Conservation (phyloP, 805 yeast species). For the Schwanniomyces occidentalis region DNA sequence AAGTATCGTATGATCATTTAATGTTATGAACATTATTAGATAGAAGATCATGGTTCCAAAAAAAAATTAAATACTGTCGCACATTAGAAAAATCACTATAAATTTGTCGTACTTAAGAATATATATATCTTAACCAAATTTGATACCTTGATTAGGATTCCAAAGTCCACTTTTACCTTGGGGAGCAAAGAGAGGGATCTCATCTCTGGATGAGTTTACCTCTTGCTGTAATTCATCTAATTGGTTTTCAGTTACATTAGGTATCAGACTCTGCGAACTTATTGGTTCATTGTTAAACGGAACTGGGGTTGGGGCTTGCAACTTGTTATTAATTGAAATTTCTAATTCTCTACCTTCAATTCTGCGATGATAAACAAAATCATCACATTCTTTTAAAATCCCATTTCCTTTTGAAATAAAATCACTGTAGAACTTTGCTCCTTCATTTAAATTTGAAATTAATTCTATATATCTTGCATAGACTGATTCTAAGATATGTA, state of each 20-base stretch:
- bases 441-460: constrained; percentile 61
- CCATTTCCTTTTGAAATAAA: constrained; percentile 48
- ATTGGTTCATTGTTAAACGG: too few relatives aligned
- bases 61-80: neutral
- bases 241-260: too few relatives aligned
- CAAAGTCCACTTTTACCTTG: constrained; percentile 8
- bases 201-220: too few relatives aligned
- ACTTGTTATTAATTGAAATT: constrained; percentile 6
- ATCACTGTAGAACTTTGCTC: constrained; percentile 67
- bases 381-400: constrained; percentile 50
- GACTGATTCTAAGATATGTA: constrained; percentile 53
- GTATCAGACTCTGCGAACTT: too few relatives aligned
- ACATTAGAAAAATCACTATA: too few relatives aligned
- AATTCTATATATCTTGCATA: constrained; percentile 56
- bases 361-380: constrained; percentile 51
- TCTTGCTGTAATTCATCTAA: too few relatives aligned
- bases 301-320: too few relatives aligned
- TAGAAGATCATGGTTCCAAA: neutral
- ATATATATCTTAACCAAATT: constrained; percentile 9
- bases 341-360: constrained; percentile 56
- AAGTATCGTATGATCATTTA: constrained; percentile 13
- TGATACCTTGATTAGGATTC: constrained; percentile 17
- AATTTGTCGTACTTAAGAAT: too few relatives aligned
- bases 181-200: neutral
- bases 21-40: neutral